Evolutionary conservation across 2,329 filamentous ascomycete species (phyloP), one percentile per base, ranked within the genome.

Genomic region (Neonectria ditissima): DNA sequence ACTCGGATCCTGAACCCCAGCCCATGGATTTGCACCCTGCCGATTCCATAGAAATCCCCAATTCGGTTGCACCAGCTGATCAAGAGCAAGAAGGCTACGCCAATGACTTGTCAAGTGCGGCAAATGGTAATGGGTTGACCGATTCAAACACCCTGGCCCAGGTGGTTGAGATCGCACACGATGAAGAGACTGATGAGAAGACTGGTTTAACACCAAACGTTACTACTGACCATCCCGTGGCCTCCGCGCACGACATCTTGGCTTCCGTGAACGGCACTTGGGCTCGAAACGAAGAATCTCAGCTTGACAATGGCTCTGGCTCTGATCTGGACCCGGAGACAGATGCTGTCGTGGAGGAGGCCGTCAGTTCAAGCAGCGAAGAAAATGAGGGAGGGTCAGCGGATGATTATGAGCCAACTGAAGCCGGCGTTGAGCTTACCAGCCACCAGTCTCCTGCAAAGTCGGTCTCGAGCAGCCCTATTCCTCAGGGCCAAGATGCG

Each of bases 331-430:
- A 69, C 26, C 48, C 47, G 10, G 69, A 69, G 28, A 63, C 65
- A 22, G 71, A 74, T 34, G 61, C 68, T 48, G 69, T 55, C 20
- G 74, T 74, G 72, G 71, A 72, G 13, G 69, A 72, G 41, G 69
- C 54, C 32, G 61, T 47, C 13, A 64, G 65, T 50, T 70, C 60
- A 4, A 69, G 68, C 37, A 59, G 63, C 34, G 66, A 69, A 30
- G 82, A 79, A 47, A 71, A 64, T 13, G 65, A 61, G 24, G 70
- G 70, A n/a, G 69, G 72, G 26, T 70, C 65, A 24, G 84, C 84
- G 2, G 86, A 88, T 63, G 82, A 78, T 52, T 88, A 89, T 69
- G 86, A 89, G 66, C 86, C 86, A 51, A 84, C 85, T 18, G 83
- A 82, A 57, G 80, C 79, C n/a, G 67, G 61, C 9, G 26, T 71